phyloP scores from a whole-genome alignment of 1,284 basidiomycete genomes.

The Ceratobasidium sp. region DNA sequence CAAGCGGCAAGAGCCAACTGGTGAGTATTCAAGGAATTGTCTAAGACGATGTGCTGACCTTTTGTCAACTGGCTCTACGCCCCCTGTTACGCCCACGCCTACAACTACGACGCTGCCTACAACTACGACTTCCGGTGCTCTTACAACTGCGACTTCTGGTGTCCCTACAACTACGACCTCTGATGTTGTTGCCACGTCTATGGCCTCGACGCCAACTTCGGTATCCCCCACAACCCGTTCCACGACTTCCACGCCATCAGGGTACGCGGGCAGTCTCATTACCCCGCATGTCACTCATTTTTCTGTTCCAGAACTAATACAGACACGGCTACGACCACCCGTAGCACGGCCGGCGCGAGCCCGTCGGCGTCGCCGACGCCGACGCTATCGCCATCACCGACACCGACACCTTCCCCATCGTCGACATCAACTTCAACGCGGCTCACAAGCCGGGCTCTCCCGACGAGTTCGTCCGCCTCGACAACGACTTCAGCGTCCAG shows the following conservation, averaged over 20 bases:
- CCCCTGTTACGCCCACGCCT: background rate
- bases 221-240: slow-evolving; percentile 5
- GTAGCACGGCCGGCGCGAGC: background rate
- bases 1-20: slow-evolving; percentile 37
- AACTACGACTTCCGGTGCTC: background rate
- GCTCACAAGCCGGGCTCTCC: background rate
- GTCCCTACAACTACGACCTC: slow-evolving; percentile 5
- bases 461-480: slow-evolving; percentile 8
- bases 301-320: slow-evolving; percentile 32
- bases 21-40: slow-evolving; percentile 15
- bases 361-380: slow-evolving; percentile 2
- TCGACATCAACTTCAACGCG: slow-evolving; percentile 11
- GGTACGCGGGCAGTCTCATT: slow-evolving; percentile 15
- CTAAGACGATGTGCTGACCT: slow-evolving; percentile 18
- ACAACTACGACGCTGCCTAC: background rate
- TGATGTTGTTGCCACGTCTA: background rate
- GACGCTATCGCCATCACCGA: background rate
- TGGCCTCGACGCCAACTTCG: background rate
- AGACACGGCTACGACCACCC: slow-evolving; percentile 20
- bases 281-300: slow-evolving; percentile 27
- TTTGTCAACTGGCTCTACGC: slow-evolving; percentile 12
- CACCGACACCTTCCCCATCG: background rate
- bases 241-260: slow-evolving; percentile 25
- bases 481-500: slow-evolving; percentile 12
- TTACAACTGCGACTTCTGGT: background rate